Base-by-base conservation (phyloP, 306 rosid species). In the Quercus robur region DNA sequence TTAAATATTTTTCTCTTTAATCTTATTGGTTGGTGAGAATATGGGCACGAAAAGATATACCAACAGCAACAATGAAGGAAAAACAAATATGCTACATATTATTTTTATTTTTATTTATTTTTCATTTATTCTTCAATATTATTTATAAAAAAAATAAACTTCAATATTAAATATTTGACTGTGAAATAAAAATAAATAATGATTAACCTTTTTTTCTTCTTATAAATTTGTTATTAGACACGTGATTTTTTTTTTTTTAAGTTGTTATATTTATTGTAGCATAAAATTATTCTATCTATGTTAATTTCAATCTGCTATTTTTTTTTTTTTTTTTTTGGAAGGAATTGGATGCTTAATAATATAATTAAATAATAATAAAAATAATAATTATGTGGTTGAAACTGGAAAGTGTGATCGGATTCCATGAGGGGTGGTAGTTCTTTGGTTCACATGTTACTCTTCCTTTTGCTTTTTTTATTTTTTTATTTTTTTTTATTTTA, bases 381-480 rank as follows among this genome's bases (percentile, higher is more conserved):
- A 33, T 33, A 5, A 33, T 75, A 28, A 44, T 3, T 49, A 49
- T 49, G 14, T 71, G 30, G 78, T 83, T 84, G 31, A 58, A 21
- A 12, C 66, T 21, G 7, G 54, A 35, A 70, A 59, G 23, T n/a
- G 70, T 6, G 10, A 59, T 54, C 11, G 56, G 78, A 55, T 74
- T 56, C 69, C 35, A 72, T 15, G 49, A 51, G 1, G 19, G 70
- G 44, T 64, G 20, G 69, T 80, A 46, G 79, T 76, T 76, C 57
- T 46, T 84, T 67, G 69, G 28, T 76, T 84, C 70, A 78, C 76
- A 78, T 70, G 76, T 75, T 75, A 78, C 78, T 79, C 84, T 31
- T 62, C n/a, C 84, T 23, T 79, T 30, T 35, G 31, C n/a, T 41
- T 38, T 25, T 25, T 25, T 25, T 1, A 1, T 21, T 56, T 56